phyloP scores from a whole-genome alignment of 768 basidiomycete species.

The Strobilomyces confusus region DNA sequence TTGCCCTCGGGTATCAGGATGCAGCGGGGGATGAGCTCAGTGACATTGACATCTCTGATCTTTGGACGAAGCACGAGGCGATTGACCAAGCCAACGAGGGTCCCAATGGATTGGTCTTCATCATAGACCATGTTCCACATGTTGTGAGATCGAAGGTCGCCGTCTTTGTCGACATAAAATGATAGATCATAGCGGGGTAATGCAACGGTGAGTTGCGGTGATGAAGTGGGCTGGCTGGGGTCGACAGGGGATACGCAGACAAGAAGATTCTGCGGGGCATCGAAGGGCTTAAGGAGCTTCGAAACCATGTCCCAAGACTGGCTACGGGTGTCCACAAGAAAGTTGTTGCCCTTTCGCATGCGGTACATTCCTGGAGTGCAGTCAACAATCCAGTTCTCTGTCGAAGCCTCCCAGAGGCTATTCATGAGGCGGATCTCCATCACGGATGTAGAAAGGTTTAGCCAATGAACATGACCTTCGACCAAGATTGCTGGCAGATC shows the following conservation, averaged over 20 bases:
- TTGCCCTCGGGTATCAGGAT: neutral
- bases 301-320: neutral
- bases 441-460: constrained; percentile 7
- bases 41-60: neutral
- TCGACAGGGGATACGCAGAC: neutral
- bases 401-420: constrained; percentile 15
- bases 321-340: constrained; percentile 18
- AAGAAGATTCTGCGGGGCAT: neutral
- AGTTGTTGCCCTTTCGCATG: neutral
- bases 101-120: neutral
- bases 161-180: neutral
- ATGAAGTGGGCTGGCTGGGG: neutral
- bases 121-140: neutral
- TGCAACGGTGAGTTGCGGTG: neutral
- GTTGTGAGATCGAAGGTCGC: neutral
- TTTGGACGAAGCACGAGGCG: neutral
- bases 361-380: neutral
- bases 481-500: constrained; percentile 22
- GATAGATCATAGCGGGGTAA: neutral
- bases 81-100: neutral
- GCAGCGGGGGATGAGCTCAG: neutral
- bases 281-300: neutral
- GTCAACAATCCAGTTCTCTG: constrained; percentile 19
- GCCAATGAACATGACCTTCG: constrained; percentile 20
- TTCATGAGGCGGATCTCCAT: constrained; percentile 24